A percentile compares a stretch with the other conserved stretches of the same genome.
Evolutionary conservation across 257 asterid genomes (phyloP).

Genomic region (Schizonepeta tenuifolia): DNA sequence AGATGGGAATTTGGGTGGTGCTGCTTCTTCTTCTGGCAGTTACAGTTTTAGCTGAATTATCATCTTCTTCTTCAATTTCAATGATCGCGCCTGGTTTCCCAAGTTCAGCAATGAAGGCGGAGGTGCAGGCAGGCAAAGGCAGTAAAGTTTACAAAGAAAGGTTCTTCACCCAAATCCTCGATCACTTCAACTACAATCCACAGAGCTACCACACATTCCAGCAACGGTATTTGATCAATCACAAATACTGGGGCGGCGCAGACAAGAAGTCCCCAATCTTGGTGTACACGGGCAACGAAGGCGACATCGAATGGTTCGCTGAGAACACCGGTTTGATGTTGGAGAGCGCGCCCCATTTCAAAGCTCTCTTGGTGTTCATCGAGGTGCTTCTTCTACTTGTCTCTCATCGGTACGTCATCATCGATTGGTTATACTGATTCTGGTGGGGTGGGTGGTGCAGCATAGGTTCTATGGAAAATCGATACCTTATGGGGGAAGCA

Average conservation of each 20-base stretch:
- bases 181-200: slow-evolving; percentile 82
- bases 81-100: slow-evolving; percentile 44
- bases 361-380: slow-evolving; percentile 77
- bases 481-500: slow-evolving; percentile 71
- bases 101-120: slow-evolving; percentile 43
- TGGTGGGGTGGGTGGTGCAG: too few relatives aligned
- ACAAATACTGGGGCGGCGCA: slow-evolving; percentile 77
- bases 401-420: too few relatives aligned
- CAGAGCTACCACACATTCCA: slow-evolving; percentile 74
- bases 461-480: slow-evolving; percentile 92
- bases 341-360: slow-evolving; percentile 67
- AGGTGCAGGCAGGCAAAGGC: slow-evolving; percentile 33
- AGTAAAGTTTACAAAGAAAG: slow-evolving; percentile 48
- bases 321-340: slow-evolving; percentile 96
- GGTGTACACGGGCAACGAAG: slow-evolving; percentile 94
- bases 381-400: slow-evolving; percentile 82
- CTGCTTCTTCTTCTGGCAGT: slow-evolving; percentile 25
- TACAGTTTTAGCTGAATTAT: slow-evolving; percentile 15
- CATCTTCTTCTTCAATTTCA: slow-evolving; percentile 23
- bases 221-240: slow-evolving; percentile 73
- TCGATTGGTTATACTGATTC: too few relatives aligned
- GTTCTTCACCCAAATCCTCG: slow-evolving; percentile 76
- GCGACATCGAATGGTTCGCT: slow-evolving; percentile 87
- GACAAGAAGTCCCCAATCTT: slow-evolving; percentile 68
- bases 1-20: slow-evolving; percentile 45